Percentiles rank a stretch among this genome's conserved stretches.
These are phyloP conservation scores for Centaurea solstitialis DNA, from an alignment of 129 eudicot genomes.

Conservation along the genomic window DNA sequence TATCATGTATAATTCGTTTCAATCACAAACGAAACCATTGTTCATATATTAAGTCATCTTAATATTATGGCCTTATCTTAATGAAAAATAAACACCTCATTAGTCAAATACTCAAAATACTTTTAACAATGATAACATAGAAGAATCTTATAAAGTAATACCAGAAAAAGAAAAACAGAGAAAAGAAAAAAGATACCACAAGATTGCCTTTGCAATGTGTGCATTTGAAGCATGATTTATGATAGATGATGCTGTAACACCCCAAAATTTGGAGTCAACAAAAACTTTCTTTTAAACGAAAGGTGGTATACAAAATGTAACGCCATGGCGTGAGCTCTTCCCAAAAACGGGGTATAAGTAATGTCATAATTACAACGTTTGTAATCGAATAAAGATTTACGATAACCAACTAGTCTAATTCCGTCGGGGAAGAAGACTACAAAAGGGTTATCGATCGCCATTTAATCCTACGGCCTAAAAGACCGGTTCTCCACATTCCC, in stretches of 20 bases:
- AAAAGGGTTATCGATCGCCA: no score
- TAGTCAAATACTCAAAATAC: not conserved
- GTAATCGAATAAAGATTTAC: no score
- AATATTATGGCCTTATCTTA: not conserved
- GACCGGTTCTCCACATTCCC: no score
- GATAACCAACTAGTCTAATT: no score
- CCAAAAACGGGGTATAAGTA: no score
- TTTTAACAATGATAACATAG: not conserved
- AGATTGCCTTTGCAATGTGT: conserved; percentile 90
- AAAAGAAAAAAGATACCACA: conserved; percentile 52
- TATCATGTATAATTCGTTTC: not conserved
- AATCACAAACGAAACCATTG: not conserved
- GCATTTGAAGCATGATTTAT: conserved; percentile 88
- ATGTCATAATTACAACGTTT: no score
- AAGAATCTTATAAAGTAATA: not conserved
- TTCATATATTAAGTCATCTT: not conserved
- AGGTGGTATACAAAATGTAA: no score
- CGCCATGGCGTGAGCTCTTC: no score
- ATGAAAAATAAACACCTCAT: not conserved
- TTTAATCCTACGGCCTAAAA: no score
- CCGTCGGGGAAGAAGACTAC: no score
- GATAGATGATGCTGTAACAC: conserved; percentile 65
- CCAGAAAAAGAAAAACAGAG: not conserved
- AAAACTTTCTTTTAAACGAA: no score
- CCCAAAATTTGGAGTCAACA: no score